Percentiles rank a stretch among this genome's conserved stretches.
Conservation (phyloP, 495 filamentous ascomycete genomes). For the Penicillium psychrofluorescens region DNA sequence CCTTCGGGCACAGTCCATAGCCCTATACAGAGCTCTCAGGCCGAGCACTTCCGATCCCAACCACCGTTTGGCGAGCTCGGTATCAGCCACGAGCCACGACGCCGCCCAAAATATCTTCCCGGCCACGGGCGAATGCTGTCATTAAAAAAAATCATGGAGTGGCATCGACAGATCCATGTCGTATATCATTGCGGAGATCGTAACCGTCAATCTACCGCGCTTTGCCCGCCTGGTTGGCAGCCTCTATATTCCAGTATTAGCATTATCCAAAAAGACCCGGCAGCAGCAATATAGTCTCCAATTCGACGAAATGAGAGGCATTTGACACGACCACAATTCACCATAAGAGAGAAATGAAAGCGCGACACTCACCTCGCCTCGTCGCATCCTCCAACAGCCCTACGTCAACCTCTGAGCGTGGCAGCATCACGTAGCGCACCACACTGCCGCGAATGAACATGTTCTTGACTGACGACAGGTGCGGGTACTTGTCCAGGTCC, state of each 20-base stretch:
- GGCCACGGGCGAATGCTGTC: no score
- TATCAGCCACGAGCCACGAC: no score
- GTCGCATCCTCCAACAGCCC: conserved; percentile 93
- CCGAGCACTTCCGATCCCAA: no score
- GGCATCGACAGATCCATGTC: conserved; percentile 1
- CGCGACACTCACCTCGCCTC: conserved; percentile 63
- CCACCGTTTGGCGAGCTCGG: no score
- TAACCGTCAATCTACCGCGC: conserved; percentile 23
- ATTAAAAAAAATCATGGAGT: conserved; percentile 4
- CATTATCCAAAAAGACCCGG: no score
- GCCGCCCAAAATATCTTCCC: no score
- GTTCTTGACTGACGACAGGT: conserved; percentile 92
- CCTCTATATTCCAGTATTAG: conserved; percentile 25
- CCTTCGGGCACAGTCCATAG: no score
- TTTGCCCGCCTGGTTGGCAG: conserved; percentile 46
- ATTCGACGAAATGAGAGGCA: no score
- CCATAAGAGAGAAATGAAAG: not conserved
- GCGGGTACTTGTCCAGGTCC: conserved; percentile 87
- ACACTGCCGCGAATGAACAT: conserved; percentile 97
- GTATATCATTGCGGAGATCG: conserved; percentile 4
- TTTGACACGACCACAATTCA: no score
- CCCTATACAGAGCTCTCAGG: no score
- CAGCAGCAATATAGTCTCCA: no score
- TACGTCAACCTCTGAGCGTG: conserved; percentile 79
- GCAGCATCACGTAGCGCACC: conserved; percentile 91